Evolutionary conservation across 2,329 filamentous ascomycete species (phyloP).

Genomic region (Colletotrichum sp.): DNA sequence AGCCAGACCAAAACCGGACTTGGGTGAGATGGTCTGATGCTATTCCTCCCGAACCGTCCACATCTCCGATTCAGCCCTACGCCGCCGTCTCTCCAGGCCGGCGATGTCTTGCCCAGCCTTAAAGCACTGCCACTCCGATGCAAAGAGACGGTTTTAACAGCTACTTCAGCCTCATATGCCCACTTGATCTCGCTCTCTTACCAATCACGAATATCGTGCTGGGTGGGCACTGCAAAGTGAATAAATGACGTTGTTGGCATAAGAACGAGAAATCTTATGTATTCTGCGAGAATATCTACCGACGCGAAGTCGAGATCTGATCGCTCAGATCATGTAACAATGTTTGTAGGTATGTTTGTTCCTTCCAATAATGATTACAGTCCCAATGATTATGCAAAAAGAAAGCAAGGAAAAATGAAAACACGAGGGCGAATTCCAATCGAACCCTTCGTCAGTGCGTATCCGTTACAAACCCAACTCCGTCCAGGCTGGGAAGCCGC

Average conservation of each 20-base stretch:
- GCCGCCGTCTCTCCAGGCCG: background rate
- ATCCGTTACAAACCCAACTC: conserved; percentile 18
- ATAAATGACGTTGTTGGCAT: background rate
- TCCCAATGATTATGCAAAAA: background rate
- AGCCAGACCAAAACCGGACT: background rate
- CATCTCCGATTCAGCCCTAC: conserved; percentile 12
- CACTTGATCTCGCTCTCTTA: background rate
- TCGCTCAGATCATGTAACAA: background rate
- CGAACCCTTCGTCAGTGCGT: background rate
- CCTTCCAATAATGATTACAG: background rate
- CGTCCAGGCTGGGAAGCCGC: conserved; percentile 13
- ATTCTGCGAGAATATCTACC: background rate
- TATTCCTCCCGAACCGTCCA: background rate
- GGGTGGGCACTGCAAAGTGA: too few relatives aligned
- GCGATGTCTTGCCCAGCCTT: background rate
- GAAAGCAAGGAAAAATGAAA: background rate
- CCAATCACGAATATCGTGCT: background rate
- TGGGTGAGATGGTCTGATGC: background rate
- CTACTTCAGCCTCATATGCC: background rate
- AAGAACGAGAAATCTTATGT: background rate
- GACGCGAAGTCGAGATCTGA: background rate
- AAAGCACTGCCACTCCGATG: background rate
- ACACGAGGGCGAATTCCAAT: background rate
- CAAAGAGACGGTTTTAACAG: background rate
- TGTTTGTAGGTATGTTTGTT: background rate